These are phyloP conservation scores for Cyberlindnera mississippiensis DNA, from an alignment of 805 yeast genomes.

Conservation along the genomic window DNA sequence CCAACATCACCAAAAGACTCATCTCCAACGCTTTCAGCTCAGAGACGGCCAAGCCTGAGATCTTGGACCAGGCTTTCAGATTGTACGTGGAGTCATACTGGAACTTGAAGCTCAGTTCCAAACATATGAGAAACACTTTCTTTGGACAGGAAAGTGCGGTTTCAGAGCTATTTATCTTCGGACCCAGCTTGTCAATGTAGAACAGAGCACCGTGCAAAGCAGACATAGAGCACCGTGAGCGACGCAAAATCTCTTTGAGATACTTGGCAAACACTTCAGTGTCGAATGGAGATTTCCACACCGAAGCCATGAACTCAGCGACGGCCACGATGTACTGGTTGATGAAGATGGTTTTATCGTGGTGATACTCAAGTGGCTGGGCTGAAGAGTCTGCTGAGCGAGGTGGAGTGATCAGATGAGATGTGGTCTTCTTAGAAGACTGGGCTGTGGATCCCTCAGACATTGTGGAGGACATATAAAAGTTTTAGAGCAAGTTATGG, in stretches of 20 bases:
- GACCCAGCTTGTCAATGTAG: conserved; percentile 55
- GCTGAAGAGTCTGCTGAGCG: neutral
- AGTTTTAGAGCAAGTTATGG: no score
- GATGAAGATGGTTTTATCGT: conserved; percentile 1
- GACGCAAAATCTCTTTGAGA: conserved; percentile 39
- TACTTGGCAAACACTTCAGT: conserved; percentile 6
- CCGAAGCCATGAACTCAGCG: conserved; percentile 15
- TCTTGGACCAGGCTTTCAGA: conserved; percentile 67
- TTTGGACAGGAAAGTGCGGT: conserved; percentile 52
- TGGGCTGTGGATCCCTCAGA: conserved; percentile 5
- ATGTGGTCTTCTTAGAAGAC: conserved; percentile 16
- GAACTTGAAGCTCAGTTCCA: conserved; percentile 71
- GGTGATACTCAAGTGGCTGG: conserved; percentile 4
- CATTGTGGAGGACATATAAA: neutral
- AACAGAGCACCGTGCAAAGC: conserved; percentile 64
- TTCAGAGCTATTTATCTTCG: no score
- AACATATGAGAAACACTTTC: conserved; percentile 60
- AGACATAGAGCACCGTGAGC: conserved; percentile 57
- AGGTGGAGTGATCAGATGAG: conserved; percentile 20
- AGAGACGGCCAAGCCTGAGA: conserved; percentile 55
- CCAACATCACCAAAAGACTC: conserved; percentile 46
- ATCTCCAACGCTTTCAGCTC: conserved; percentile 54
- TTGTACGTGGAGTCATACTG: conserved; percentile 69
- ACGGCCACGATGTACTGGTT: conserved; percentile 15
- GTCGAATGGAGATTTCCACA: conserved; percentile 15